Evolutionary conservation across 352 stramenopile species (phyloP).

Genomic region (Pythium biforme): DNA sequence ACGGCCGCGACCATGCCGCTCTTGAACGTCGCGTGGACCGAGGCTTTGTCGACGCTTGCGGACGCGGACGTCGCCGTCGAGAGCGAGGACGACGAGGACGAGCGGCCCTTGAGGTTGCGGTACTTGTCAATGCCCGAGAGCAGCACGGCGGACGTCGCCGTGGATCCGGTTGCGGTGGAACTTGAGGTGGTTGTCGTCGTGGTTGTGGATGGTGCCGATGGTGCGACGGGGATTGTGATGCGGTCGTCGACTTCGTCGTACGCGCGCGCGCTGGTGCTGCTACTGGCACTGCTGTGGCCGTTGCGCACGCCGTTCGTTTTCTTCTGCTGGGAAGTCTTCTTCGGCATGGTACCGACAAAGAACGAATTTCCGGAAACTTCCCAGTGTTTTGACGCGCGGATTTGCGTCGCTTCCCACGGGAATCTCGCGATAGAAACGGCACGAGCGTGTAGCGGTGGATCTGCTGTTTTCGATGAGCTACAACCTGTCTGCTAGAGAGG

Average conservation of each 20-base stretch:
- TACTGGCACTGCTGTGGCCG: not conserved
- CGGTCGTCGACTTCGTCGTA: conserved; percentile 63
- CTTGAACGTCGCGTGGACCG: conserved; percentile 26
- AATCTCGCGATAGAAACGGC: not conserved
- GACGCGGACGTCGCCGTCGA: conserved; percentile 8
- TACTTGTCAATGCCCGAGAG: conserved; percentile 70
- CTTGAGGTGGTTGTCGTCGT: not conserved
- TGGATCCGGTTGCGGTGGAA: conserved; percentile 31
- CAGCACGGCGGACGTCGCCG: conserved; percentile 28
- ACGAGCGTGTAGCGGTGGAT: conserved; percentile 1
- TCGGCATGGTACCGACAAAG: conserved; percentile 6
- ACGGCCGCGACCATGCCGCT: conserved; percentile 28
- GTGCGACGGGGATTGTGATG: conserved; percentile 65
- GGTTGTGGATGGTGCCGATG: conserved; percentile 9
- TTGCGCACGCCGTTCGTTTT: conserved; percentile 4
- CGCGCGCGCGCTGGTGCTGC: conserved; percentile 7
- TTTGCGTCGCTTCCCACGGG: not conserved
- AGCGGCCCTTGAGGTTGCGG: conserved; percentile 37
- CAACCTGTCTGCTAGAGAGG: not conserved
- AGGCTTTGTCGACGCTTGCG: conserved; percentile 6
- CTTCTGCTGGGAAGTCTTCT: conserved; percentile 15
- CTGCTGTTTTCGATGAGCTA: conserved; percentile 10
- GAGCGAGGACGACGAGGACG: not conserved
- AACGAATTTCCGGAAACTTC: not conserved
- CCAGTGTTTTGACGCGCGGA: not conserved